Evolutionary conservation across 495 filamentous ascomycete genomes (phyloP).

Genomic region (Podospora appendiculata): DNA sequence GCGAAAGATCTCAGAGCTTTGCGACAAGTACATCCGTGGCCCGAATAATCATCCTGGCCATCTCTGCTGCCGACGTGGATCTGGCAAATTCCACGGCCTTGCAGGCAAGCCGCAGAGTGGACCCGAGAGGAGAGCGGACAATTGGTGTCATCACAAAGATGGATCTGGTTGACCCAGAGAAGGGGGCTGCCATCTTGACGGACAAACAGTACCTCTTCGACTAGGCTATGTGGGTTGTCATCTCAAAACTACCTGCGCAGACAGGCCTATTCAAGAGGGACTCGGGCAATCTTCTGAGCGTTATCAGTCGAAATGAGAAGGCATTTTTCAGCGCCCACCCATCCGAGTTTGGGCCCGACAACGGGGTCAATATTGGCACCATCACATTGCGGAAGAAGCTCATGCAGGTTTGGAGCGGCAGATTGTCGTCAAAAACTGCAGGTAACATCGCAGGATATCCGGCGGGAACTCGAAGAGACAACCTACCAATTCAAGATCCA

Average conservation of each 20-base stretch:
- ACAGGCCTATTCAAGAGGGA: slow-evolving; percentile 79
- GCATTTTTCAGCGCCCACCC: slow-evolving; percentile 83
- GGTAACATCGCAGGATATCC: slow-evolving; percentile 82
- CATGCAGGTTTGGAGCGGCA: slow-evolving; percentile 97
- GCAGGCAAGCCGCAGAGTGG: slow-evolving; percentile 81
- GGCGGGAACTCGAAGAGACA: slow-evolving; percentile 91
- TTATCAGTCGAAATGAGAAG: slow-evolving; percentile 83
- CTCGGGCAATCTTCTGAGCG: slow-evolving; percentile 68
- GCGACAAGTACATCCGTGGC: slow-evolving; percentile 94
- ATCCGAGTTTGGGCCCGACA: slow-evolving; percentile 64
- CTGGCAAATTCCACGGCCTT: slow-evolving; percentile 93
- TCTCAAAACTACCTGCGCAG: slow-evolving; percentile 65
- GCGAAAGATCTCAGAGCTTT: slow-evolving; percentile 91
- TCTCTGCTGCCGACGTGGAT: slow-evolving; percentile 96
- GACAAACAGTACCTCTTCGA: slow-evolving; percentile 89
- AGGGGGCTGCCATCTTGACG: slow-evolving; percentile 67
- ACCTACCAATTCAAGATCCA: slow-evolving; percentile 99
- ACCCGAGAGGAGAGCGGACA: slow-evolving; percentile 89
- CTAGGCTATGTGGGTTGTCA: slow-evolving; percentile 97
- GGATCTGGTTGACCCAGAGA: slow-evolving; percentile 84
- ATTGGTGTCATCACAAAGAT: slow-evolving; percentile 99
- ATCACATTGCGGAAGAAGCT: slow-evolving; percentile 85
- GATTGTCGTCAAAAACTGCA: slow-evolving; percentile 87
- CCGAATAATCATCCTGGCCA: slow-evolving; percentile 96
- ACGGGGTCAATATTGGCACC: slow-evolving; percentile 69